Percentiles rank a stretch among this genome's conserved stretches.
Conservation (phyloP, 169 alveolate species). For the Plasmodium yoelii region DNA sequence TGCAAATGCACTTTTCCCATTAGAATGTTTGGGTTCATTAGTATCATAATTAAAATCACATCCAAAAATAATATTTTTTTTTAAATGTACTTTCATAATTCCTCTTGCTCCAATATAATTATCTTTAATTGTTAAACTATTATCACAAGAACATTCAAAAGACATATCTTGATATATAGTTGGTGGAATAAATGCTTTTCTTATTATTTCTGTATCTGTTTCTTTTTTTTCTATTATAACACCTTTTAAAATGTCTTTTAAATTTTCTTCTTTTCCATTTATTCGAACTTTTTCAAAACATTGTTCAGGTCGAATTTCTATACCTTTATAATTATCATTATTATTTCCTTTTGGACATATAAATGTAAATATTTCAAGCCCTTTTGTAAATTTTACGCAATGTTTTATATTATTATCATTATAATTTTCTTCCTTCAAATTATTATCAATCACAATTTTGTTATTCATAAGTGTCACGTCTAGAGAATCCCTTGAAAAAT, state of each 20-base stretch:
- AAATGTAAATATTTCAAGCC: constrained; percentile 39
- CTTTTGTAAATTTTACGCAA: constrained; percentile 50
- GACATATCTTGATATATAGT: constrained; percentile 14
- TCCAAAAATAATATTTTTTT: constrained; percentile 26
- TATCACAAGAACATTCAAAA: constrained; percentile 65
- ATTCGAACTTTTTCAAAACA: constrained; percentile 41
- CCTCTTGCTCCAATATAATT: constrained; percentile 33
- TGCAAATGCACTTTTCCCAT: neutral
- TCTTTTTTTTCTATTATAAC: constrained; percentile 15
- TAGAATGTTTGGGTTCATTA: neutral
- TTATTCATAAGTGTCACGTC: neutral
- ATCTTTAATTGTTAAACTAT: constrained; percentile 33
- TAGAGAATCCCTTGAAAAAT: constrained; percentile 13
- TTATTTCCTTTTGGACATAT: constrained; percentile 26
- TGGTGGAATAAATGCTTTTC: constrained; percentile 54
- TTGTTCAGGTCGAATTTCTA: constrained; percentile 27
- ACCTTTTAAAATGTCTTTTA: constrained; percentile 23
- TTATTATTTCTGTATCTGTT: constrained; percentile 7
- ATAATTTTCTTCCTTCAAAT: neutral
- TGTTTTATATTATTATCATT: constrained; percentile 1
- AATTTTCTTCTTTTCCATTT: constrained; percentile 16
- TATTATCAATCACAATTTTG: neutral
- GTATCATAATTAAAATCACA: constrained; percentile 41
- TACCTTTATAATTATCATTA: constrained; percentile 13
- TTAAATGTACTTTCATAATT: constrained; percentile 46